Evolutionary conservation across 2,329 filamentous ascomycete genomes (phyloP).

Genomic region (Diaporthe citriasiana): DNA sequence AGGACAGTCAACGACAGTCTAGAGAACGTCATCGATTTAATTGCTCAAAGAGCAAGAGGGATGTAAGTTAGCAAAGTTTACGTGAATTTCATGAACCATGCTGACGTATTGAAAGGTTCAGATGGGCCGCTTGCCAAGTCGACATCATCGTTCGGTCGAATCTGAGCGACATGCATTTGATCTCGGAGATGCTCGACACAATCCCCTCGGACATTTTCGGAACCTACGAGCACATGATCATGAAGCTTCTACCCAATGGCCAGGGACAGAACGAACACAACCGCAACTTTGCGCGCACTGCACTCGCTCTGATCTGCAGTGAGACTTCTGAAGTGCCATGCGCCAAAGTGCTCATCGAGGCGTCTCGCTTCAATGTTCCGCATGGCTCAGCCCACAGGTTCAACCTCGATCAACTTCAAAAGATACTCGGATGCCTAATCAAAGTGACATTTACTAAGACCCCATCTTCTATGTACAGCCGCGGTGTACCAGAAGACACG

Average conservation of each 20-base stretch:
- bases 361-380: neutral
- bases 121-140: constrained; percentile 31
- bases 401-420: neutral
- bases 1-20: neutral
- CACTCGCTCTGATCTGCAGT: constrained; percentile 30
- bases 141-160: constrained; percentile 5
- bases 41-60: neutral
- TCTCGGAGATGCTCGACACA: constrained; percentile 7
- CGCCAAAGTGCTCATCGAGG: constrained; percentile 16
- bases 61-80: neutral
- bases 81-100: fast-evolving
- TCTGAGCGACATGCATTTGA: neutral
- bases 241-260: neutral
- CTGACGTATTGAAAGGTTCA: neutral
- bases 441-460: neutral
- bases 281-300: constrained; percentile 28
- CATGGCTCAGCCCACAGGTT: neutral
- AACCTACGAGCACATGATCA: constrained; percentile 2
- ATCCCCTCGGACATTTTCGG: neutral
- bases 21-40: neutral
- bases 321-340: neutral
- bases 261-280: neutral
- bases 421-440: constrained; percentile 24
- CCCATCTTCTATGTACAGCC: neutral
- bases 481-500: neutral